Base-by-base conservation (phyloP, 1,139 yeast species). In the Wickerhamiella pararugosa region DNA sequence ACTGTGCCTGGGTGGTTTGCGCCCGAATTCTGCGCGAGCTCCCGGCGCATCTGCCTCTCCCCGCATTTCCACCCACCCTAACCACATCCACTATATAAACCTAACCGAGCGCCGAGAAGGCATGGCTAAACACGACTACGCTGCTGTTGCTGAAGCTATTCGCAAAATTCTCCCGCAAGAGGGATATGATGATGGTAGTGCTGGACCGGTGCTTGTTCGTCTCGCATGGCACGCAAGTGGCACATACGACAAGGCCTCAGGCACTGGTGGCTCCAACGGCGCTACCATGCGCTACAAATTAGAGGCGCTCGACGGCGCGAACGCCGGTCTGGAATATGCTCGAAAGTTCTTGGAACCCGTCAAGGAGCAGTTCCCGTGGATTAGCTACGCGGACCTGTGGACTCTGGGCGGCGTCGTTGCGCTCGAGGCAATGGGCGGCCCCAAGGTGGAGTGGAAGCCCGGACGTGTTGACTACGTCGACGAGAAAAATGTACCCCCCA, bases 131-230 rank as follows among this genome's bases (percentile, higher is more conserved):
- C 55, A 54, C 32, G 65, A 81, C 49, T 86, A 80, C 62, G 90
- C 80, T 55, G 60, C 74, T 29, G 75, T 87, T 34, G 82, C 83
- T 58, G 82, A 83, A 53, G 90, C 75, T 32, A 84, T 87, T 60
- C 84, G 90, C 5, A 60, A 66, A 41, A 78, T 81, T 51, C 62
- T 90, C 34, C 73, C 76, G 47, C 84, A 81, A 32, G 76, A 79
- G 45, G 92, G 76, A 53, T 71, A 69, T 53, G 83, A 77, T 51
- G 81, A 76, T 54, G 83, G 83, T 2, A 71, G 79, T 3, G 65
- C 69, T 43, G 84, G 79, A 1, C 84, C 84, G 11, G 62, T 76
- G 3, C 59, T 77, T 8, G 71, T 77, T 25, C 65, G 83, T 42
- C 63, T 78, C 36, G 78, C 83, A 21, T 77, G 84, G 86, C 83